Base-by-base conservation (phyloP, 2,329 filamentous ascomycete genomes). In the Cryphonectria japonica region DNA sequence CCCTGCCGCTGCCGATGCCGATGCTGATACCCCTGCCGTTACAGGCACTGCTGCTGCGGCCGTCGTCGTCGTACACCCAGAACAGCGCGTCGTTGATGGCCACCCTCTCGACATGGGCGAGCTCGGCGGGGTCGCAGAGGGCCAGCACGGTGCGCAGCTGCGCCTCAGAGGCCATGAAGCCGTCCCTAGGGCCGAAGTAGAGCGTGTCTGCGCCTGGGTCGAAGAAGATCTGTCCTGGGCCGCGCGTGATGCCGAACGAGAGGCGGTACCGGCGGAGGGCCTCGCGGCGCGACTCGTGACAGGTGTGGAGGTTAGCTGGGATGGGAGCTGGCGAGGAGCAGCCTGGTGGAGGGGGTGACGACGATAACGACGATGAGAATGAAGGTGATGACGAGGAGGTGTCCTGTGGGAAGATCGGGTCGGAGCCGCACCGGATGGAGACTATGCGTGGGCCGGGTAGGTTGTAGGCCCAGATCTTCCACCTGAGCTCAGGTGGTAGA, bases 391-490 rank as follows among this genome's bases (percentile, higher is more conserved):
- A 16, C 43, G 34, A 54, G 26, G 67, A 63, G 54, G 37, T 34
- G 37, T 34, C 22, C 46, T 50, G 61, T 13, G 11, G 52, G 9
- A 14, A 39, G 32, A 4, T 22, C 61, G 64, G n/a, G 19, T 76
- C 76, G 52, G 78, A 76, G 39, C 80, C 81, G 76, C 82, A 85
- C 59, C 78, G 79, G 41, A 85, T 77, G 1, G 83, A 79, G 37
- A 86, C 81, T 65, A 86, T 77, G 43, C 85, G 83, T 14, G 81
- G 76, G 19, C 76, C 75, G 0, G 83, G 82, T 26, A 85, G 76
- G 74, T 80, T 85, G 73, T 82, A 79, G 57, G 78, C 78, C 85
- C 85, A 86, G 65, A 86, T 84, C 69, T 80, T 82, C 34, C 85
- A 77, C 14, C 85, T 83, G 22, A 86, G 77, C 74, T 86, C 85